Base-by-base conservation (phyloP, 2,329 filamentous ascomycete species). In the Aureobasidium sp. region DNA sequence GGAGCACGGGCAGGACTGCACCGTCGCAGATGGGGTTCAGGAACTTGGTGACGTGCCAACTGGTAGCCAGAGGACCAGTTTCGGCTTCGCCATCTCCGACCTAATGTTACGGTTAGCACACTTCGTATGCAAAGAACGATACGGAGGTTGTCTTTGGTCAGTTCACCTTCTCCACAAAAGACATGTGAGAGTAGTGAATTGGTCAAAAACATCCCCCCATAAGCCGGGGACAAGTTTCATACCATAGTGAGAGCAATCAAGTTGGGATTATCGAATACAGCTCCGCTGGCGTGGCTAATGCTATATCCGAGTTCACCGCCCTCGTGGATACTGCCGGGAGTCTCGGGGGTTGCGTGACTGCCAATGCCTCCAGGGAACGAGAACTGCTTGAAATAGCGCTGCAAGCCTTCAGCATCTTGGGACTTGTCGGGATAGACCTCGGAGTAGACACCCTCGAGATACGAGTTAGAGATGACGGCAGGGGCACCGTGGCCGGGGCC, bases 41-140 rank as follows among this genome's bases (percentile, higher is more conserved):
- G 75, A 91, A 91, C 73, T 92, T 92, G 70, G 83, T 91, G 74
- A 86, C 88, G 75, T 92, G 89, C 89, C 89, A 92, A 62, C 86
- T 86, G 1, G 89, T 90, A 29, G 89, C 89, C 49, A 91, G 77
- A 20, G 89, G 89, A 0, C 89, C 89, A 1, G 89, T 91, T 77
- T 92, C 89, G n/a, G 87, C 82, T 74, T 92, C 89, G 62, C 89
- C 89, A 68, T 92, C 89, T 60, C 89, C 89, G 11, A 92, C 88
- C 80, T 34, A 34, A 34, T 34, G 9, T 12, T 34, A 12, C 31
- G 12, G 8, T 34, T 34, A 34, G 31, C 31, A 34, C 31, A 31
- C 29, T 31, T 31, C 29, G 1, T 9, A 31, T 31, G 7, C 11
- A 9, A 31, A 1, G 29, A 31, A 91, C 88, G 36, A 87, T 90